Evolutionary conservation across 2,329 filamentous ascomycete genomes (phyloP).

Genomic region (Calycina herbarum): DNA sequence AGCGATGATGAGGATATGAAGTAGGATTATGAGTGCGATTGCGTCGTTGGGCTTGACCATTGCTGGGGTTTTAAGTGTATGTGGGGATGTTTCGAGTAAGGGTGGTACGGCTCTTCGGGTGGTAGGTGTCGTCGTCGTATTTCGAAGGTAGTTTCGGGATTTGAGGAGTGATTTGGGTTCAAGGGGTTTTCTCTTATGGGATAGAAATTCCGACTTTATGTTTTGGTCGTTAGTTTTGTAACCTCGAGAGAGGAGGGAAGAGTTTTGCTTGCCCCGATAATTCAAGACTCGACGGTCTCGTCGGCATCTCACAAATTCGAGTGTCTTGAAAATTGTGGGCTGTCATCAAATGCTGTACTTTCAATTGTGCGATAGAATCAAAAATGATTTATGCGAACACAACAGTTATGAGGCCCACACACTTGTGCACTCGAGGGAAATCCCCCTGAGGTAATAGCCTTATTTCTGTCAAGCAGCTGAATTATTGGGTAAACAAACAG

Average conservation of each 20-base stretch:
- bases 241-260: neutral
- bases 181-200: neutral
- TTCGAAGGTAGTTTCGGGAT: neutral
- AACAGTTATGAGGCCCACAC: neutral
- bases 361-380: neutral
- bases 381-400: neutral
- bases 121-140: neutral
- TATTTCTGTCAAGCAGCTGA: neutral
- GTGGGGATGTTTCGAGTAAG: neutral
- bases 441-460: neutral
- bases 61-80: neutral
- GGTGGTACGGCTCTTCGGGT: neutral
- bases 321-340: neutral
- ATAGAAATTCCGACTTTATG: neutral
- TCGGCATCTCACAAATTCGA: neutral
- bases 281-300: neutral
- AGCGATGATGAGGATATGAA: neutral
- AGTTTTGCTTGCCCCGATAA: neutral
- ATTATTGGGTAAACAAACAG: slow-evolving; percentile 1
- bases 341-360: neutral
- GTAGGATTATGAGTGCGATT: slow-evolving; percentile 1
- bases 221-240: neutral
- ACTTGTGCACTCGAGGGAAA: neutral
- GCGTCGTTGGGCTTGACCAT: slow-evolving; percentile 3
- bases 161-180: neutral